These are phyloP conservation scores for Pseudoperonospora humuli DNA, from an alignment of 352 stramenopile genomes.

Conservation along the genomic window DNA sequence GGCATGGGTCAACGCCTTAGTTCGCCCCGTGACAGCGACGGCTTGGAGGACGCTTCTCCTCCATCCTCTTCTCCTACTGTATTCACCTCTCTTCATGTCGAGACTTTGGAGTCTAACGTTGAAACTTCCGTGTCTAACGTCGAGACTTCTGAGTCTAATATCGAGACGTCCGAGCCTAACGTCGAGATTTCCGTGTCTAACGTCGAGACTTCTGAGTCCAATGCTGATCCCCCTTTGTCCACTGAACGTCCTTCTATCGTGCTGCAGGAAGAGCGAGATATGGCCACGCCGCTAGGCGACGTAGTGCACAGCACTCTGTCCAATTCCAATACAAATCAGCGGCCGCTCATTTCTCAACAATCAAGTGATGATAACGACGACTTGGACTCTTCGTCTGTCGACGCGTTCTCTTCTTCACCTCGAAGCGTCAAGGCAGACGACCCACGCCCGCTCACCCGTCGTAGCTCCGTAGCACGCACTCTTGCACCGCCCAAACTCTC, in stretches of 20 bases:
- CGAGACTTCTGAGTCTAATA: no score
- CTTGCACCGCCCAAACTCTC: slow-evolving; percentile 27
- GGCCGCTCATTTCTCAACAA: slow-evolving; percentile 9
- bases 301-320: slow-evolving; percentile 14
- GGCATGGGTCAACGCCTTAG: slow-evolving; percentile 33
- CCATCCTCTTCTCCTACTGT: background rate
- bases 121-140: no score
- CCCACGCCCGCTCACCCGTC: slow-evolving; percentile 13
- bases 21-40: slow-evolving; percentile 23
- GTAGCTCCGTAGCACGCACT: slow-evolving; percentile 19
- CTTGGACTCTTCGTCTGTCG: background rate
- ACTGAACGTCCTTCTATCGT: slow-evolving; percentile 3
- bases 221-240: background rate
- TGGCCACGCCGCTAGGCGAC: slow-evolving; percentile 9
- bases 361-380: slow-evolving; percentile 13
- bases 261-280: slow-evolving; percentile 5
- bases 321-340: slow-evolving; percentile 3
- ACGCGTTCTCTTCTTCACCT: slow-evolving; percentile 18
- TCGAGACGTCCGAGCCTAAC: no score
- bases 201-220: no score
- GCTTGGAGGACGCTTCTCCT: background rate
- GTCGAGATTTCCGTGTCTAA: no score
- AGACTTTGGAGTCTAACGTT: no score
- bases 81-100: background rate
- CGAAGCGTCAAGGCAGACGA: slow-evolving; percentile 13